Conservation (phyloP, 306 rosid genomes). For the Malus fusca region DNA sequence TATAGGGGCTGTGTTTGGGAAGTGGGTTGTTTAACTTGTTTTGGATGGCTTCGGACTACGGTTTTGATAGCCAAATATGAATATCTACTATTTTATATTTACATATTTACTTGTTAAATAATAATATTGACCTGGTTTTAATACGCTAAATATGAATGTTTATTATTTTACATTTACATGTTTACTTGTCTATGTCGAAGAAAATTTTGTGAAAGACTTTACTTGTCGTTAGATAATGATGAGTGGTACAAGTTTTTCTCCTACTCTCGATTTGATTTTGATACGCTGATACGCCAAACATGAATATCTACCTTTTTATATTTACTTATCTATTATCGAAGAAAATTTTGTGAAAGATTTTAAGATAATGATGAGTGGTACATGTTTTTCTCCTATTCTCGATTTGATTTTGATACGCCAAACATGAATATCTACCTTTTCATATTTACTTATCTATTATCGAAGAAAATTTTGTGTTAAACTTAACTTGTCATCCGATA, state of each 20-base stretch:
- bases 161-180: background rate
- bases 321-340: background rate
- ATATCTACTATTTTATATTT: no score
- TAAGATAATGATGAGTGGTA: no score
- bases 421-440: background rate
- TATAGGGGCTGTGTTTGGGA: slow-evolving; percentile 6
- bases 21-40: background rate
- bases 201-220: no score
- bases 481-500: no score
- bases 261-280: background rate
- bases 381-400: no score
- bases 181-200: background rate
- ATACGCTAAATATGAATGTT: background rate
- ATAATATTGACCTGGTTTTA: background rate
- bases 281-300: background rate
- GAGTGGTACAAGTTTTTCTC: no score
- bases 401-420: background rate
- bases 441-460: background rate
- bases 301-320: background rate
- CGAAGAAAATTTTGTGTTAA: no score
- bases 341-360: no score
- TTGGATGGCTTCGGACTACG: background rate
- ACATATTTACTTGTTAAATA: no score
- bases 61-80: background rate
- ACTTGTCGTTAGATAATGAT: no score